Evolutionary conservation across 345 rosid species (phyloP), one percentile per base, ranked within the genome.

Genomic region (Heritiera fomes): DNA sequence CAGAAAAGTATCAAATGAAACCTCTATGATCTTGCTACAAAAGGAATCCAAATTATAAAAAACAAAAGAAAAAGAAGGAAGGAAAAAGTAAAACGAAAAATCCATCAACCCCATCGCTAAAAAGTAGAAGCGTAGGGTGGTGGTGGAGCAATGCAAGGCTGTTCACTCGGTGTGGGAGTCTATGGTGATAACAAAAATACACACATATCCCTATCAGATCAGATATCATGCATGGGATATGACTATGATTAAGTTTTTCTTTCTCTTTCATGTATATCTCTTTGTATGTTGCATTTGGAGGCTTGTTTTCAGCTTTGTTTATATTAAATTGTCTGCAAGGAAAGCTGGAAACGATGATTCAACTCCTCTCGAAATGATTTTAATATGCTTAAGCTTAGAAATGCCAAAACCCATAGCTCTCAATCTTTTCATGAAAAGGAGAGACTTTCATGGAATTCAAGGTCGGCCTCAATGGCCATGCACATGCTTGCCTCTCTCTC

Each of bases 391-490:
- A 78, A 18, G 32, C 73, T 73, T 69, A 77, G 76, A 86, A 75
- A 87, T 73, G 84, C 89, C 88, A 88, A 89, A 84, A 88, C 74
- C 83, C 6, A 84, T 82, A 80, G 76, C 84, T 83, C 85, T 85
- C 88, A 86, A 88, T 78, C 79, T 79, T 81, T 87, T 80, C 87
- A 84, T 88, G 77, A 90, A 90, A 91, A 88, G 91, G 80, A 83
- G 91, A 84, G 92, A 83, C 83, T 82, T 80, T 79, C 80, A 82
- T 83, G 90, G 87, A 88, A 80, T 80, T 88, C 90, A 86, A 82
- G 87, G 90, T 82, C 58, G 58, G 5, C 85, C 80, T 73, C 65
- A 56, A 32, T 12, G 50, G 17, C 13, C 86, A 82, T 81, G 89
- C 95, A 91, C 93, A 87, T 90, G 92, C 87, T 83, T 40, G 80